Percentiles rank a stretch among this genome's conserved stretches.
Conservation (phyloP, 2,329 filamentous ascomycete genomes). For the Ophiostoma australiae region DNA sequence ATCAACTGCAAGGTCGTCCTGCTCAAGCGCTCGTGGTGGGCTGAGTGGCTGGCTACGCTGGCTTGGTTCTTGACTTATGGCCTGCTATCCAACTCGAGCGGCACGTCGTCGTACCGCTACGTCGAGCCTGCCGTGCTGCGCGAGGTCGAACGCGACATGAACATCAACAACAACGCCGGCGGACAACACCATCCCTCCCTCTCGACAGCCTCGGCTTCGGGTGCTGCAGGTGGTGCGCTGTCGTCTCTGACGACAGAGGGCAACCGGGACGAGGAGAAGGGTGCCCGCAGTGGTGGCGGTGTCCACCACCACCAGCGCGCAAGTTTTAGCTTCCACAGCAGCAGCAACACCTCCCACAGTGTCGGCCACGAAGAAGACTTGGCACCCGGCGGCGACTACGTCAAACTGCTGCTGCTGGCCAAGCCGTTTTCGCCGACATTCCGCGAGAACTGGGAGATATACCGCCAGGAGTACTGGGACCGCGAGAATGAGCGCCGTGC, state of each 20-base stretch:
- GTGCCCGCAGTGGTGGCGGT: background rate
- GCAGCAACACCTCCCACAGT: slow-evolving; percentile 6
- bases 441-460: slow-evolving; percentile 94
- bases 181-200: slow-evolving; percentile 36
- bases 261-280: slow-evolving; percentile 26
- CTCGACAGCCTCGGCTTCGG: slow-evolving; percentile 24
- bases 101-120: slow-evolving; percentile 64
- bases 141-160: slow-evolving; percentile 57
- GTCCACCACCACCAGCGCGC: slow-evolving; percentile 2
- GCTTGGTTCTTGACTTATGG: slow-evolving; percentile 76
- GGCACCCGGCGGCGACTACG: slow-evolving; percentile 80
- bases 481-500: slow-evolving; percentile 86
- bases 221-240: background rate
- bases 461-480: slow-evolving; percentile 93
- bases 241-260: background rate
- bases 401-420: slow-evolving; percentile 82
- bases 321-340: slow-evolving; percentile 15
- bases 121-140: slow-evolving; percentile 61
- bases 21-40: slow-evolving; percentile 75
- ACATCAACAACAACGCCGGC: slow-evolving; percentile 40
- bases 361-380: slow-evolving; percentile 80
- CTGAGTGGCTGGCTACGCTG: slow-evolving; percentile 66
- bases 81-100: slow-evolving; percentile 61
- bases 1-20: slow-evolving; percentile 98
- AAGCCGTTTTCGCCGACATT: slow-evolving; percentile 96